Percentiles rank a stretch among this genome's conserved stretches.
Conservation (phyloP, 225 moss, liverwort and hornwort genomes). For the Sphagnum contortum region DNA sequence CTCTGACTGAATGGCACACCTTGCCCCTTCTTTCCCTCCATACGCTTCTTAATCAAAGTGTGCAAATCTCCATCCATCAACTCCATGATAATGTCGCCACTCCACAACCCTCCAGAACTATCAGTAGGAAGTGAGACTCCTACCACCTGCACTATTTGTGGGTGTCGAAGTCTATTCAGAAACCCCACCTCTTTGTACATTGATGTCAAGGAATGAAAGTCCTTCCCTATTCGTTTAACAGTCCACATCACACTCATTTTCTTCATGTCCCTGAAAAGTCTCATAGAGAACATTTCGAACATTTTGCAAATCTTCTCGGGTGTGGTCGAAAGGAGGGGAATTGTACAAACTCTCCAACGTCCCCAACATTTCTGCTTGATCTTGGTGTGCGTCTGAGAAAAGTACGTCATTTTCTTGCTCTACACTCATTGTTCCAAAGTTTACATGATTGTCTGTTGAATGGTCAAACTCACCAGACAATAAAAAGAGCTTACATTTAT, state of each 20-base stretch:
- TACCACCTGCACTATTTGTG: conserved; percentile 19
- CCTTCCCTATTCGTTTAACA: neutral
- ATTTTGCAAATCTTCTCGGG: too few relatives aligned
- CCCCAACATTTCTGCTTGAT: neutral
- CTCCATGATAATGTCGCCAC: conserved; percentile 15
- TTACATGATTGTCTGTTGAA: neutral
- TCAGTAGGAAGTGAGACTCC: conserved; percentile 4
- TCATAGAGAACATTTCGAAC: too few relatives aligned
- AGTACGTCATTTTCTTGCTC: conserved; percentile 3
- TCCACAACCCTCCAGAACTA: neutral
- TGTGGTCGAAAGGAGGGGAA: too few relatives aligned
- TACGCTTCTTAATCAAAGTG: conserved; percentile 1
- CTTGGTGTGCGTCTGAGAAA: neutral
- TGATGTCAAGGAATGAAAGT: conserved; percentile 8
- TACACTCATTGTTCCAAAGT: neutral
- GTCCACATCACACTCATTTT: neutral
- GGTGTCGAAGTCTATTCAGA: conserved; percentile 17
- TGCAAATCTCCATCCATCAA: conserved; percentile 21
- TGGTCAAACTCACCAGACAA: neutral
- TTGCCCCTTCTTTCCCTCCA: neutral
- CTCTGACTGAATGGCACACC: conserved; percentile 2
- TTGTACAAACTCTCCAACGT: conserved; percentile 4
- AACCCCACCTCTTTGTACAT: conserved; percentile 17
- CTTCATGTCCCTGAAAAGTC: neutral
- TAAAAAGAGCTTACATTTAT: neutral